phyloP scores from a whole-genome alignment of 1,284 basidiomycete genomes.

The Ganoderma leucocontextum region DNA sequence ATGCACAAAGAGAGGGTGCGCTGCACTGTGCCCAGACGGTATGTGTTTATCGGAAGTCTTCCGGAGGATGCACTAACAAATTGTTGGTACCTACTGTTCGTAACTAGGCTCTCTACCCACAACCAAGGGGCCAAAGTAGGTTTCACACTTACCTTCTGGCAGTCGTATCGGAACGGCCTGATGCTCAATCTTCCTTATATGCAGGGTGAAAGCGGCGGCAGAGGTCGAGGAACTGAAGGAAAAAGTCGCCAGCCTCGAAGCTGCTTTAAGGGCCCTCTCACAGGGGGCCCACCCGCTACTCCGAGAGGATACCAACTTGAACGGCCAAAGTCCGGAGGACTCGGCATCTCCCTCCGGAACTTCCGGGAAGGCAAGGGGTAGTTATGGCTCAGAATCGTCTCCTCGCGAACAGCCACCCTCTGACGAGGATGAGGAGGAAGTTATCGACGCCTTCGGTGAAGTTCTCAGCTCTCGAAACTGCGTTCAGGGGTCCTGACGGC shows the following conservation, averaged over 20 bases:
- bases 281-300: slow-evolving; percentile 57
- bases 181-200: background rate
- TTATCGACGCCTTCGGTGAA: slow-evolving; percentile 19
- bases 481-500: background rate
- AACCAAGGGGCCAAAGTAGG: slow-evolving; percentile 57
- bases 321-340: background rate
- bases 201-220: slow-evolving; percentile 62
- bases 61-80: no score
- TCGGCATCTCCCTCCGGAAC: background rate
- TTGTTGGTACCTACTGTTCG: background rate
- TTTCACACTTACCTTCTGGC: background rate
- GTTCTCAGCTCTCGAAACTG: background rate
- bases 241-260: slow-evolving; percentile 65
- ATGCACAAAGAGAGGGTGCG: slow-evolving; percentile 74
- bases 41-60: background rate
- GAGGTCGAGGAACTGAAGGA: slow-evolving; percentile 73
- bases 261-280: slow-evolving; percentile 58
- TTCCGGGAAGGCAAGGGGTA: background rate
- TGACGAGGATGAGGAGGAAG: slow-evolving; percentile 5
- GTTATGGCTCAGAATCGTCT: background rate
- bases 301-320: background rate
- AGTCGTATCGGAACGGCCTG: background rate
- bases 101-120: slow-evolving; percentile 61
- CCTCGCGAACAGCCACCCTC: background rate
- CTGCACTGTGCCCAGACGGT: slow-evolving; percentile 76